Conservation (phyloP, 2,329 filamentous ascomycete species). For the Epichloe sibirici region DNA sequence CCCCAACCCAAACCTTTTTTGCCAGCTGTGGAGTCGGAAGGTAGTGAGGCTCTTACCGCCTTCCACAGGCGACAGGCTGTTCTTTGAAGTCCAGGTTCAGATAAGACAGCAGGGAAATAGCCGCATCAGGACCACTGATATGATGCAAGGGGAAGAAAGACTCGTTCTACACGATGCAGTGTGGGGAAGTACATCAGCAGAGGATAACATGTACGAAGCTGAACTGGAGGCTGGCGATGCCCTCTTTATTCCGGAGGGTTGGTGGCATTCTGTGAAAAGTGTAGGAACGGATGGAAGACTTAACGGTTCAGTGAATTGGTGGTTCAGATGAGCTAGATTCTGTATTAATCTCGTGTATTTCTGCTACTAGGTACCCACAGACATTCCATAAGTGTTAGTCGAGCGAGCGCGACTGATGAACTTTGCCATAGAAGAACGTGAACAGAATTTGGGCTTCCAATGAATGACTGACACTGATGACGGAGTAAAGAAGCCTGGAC, state of each 20-base stretch:
- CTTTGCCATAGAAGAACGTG: no score
- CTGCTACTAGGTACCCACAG: background rate
- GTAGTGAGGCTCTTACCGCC: constrained; percentile 60
- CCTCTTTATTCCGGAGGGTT: constrained; percentile 30
- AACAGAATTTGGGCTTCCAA: no score
- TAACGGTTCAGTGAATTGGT: constrained; percentile 34
- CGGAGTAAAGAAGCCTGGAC: no score
- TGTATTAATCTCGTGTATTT: background rate
- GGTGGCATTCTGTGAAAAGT: constrained; percentile 35
- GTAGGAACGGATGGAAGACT: constrained; percentile 20
- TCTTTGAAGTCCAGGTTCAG: constrained; percentile 34
- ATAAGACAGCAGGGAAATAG: constrained; percentile 28
- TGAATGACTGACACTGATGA: no score
- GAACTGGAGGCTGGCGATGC: constrained; percentile 40
- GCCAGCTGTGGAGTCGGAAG: constrained; percentile 68
- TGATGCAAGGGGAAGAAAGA: constrained; percentile 78
- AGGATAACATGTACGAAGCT: constrained; percentile 35
- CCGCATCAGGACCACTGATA: constrained; percentile 63
- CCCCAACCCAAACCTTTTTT: constrained; percentile 87
- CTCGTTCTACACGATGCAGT: constrained; percentile 52
- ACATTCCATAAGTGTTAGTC: no score
- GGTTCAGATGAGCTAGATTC: constrained; percentile 24
- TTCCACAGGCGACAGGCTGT: constrained; percentile 49
- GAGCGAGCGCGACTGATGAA: no score
- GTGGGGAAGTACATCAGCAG: constrained; percentile 40